These are phyloP conservation scores for Saururus chinensis DNA, from an alignment of 164 flowering plant genomes.

Conservation along the genomic window DNA sequence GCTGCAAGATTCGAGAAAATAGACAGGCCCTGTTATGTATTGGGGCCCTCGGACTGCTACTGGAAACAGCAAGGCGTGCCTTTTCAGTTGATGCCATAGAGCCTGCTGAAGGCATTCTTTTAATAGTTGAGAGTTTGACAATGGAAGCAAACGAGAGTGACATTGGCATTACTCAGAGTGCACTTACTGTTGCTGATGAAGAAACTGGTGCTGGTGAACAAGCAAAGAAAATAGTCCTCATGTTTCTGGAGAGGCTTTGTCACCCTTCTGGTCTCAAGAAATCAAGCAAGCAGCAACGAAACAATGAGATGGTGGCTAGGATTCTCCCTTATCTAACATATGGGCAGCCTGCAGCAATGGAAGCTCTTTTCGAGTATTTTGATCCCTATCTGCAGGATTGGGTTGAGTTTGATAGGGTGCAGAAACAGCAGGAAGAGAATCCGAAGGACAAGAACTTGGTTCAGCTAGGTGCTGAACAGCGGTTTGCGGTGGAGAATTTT, in stretches of 20 bases:
- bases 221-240: conserved; percentile 93
- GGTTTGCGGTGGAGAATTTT: conserved; percentile 83
- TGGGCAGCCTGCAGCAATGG: conserved; percentile 98
- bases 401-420: conserved; percentile 68
- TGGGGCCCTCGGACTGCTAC: conserved; percentile 80
- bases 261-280: conserved; percentile 79
- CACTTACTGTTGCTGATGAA: conserved; percentile 64
- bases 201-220: conserved; percentile 83
- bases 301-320: conserved; percentile 99
- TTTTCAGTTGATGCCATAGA: conserved; percentile 98
- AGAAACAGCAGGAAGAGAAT: conserved; percentile 56
- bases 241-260: conserved; percentile 84
- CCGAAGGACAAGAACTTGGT: conserved; percentile 68
- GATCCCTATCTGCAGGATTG: conserved; percentile 78
- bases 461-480: conserved; percentile 62
- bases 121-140: conserved; percentile 89
- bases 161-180: conserved; percentile 63
- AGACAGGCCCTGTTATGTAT: conserved; percentile 65
- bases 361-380: conserved; percentile 88
- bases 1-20: conserved; percentile 96
- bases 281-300: conserved; percentile 92
- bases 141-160: conserved; percentile 96
- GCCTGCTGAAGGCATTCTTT: conserved; percentile 95
- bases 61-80: conserved; percentile 96
- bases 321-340: conserved; percentile 94